These are phyloP conservation scores for Babjeviella inositovora DNA, from an alignment of 805 yeast species.

Conservation along the genomic window DNA sequence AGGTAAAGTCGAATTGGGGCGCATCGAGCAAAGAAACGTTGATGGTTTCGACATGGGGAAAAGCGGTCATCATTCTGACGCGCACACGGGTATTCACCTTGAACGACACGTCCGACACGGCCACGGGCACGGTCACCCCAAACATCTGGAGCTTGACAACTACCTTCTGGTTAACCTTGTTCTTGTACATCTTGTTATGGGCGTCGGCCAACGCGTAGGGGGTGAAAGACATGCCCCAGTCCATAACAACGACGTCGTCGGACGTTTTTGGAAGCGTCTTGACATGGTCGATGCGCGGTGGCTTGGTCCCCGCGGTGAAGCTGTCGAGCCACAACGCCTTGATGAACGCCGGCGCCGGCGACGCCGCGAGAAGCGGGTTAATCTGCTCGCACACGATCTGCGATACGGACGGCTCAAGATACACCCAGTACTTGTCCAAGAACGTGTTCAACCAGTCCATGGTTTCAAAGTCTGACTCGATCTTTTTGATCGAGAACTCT, in stretches of 20 bases:
- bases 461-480: slow-evolving; percentile 83
- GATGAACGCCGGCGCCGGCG: slow-evolving; percentile 71
- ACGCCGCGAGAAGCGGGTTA: slow-evolving; percentile 66
- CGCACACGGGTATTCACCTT: slow-evolving; percentile 63
- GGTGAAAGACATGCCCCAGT: slow-evolving; percentile 84
- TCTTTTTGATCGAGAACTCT: slow-evolving; percentile 63
- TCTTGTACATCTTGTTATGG: slow-evolving; percentile 72
- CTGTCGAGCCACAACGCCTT: slow-evolving; percentile 75
- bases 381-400: slow-evolving; percentile 76
- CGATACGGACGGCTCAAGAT: slow-evolving; percentile 76
- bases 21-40: slow-evolving; percentile 75
- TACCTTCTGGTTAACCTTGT: slow-evolving; percentile 68
- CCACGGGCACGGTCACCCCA: slow-evolving; percentile 68
- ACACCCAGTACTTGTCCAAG: slow-evolving; percentile 84
- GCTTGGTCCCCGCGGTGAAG: slow-evolving; percentile 88
- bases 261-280: slow-evolving; percentile 84
- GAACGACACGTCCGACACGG: slow-evolving; percentile 69
- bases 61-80: slow-evolving; percentile 75
- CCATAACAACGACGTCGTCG: slow-evolving; percentile 92
- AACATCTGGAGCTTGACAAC: slow-evolving; percentile 69
- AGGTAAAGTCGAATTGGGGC: slow-evolving; percentile 76
- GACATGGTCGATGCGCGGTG: slow-evolving; percentile 84
- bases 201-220: slow-evolving; percentile 84
- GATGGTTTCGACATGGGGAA: slow-evolving; percentile 88
- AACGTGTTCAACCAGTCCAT: slow-evolving; percentile 93